Evolutionary conservation across 225 moss, liverwort and hornwort genomes (phyloP), one percentile per base, ranked within the genome.

Genomic region (Climacium dendroides): DNA sequence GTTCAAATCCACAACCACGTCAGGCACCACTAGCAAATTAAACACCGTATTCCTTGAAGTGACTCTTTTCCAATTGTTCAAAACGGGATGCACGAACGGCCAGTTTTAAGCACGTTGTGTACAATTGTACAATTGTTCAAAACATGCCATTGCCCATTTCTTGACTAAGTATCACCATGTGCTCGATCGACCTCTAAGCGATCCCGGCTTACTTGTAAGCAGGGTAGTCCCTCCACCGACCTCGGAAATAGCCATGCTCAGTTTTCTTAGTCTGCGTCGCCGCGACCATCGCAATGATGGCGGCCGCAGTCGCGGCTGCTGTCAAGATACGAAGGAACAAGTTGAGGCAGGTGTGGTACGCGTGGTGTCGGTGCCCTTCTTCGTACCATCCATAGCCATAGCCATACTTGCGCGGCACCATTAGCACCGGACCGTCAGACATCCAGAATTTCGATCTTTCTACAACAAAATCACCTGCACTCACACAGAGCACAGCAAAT

Each of bases 221-320:
- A 58, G 94, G 89, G 52, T 80, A 91, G 67, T 90, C 90, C 47
- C 65, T 60, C 93, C 93, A 93, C 1, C 89, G 88, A 11, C 89
- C 93, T 19, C 78, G 70, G 70, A 88, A 89, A 57, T 62, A 76
- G 39, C 90, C 90, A 45, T 24, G 41, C 10, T 55, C 5, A 39
- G 92, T 89, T 18, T 5, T 26, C 4, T 7, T 34, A 8, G 88
- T 92, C 77, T 91, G 32, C 23, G 70, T 90, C 24, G 94, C 84
- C 61, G 82, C 47, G 52, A 92, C 78, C 91, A 92, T 90, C 53
- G 73, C 89, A 17, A 94, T 66, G 4, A 94, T 58, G 7, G 94
- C 92, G 19, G 91, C 87, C 6, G 84, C 83, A 13, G 94, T 92
- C 6, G 94, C 92, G 8, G 50, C 64, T 3, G 58, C 90, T 48